Evolutionary conservation across 805 yeast species (phyloP), one percentile per base, ranked within the genome.

Genomic region (Nakazawaea anatomiae): DNA sequence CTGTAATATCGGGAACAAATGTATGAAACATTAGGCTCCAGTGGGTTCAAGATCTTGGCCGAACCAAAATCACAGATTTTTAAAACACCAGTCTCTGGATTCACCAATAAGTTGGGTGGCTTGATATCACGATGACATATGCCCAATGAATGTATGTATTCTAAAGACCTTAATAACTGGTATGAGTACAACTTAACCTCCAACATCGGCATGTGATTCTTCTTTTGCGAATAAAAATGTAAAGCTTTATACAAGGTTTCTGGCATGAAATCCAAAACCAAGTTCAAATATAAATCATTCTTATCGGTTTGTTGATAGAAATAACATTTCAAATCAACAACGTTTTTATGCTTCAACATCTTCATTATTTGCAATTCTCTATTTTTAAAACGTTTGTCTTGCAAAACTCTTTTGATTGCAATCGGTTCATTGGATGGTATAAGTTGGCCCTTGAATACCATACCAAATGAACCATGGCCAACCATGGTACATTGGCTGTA

Each of bases 391-490:
- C 98, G 74, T 63, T 85, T 88, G 69, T 94, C 99, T 66, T 94
- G 98, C 29, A 92, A 75, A n/a, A 94, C 99, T 59, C 96, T 80
- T 69, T 94, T 94, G 64, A 94, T 89, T 47, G 99, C 99, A 18
- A 92, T 95, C 41, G 82, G 78, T 59, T 84, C 87, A 54, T 86
- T 82, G 27, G 86, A 76, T 14, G 92, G 90, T 54, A 79, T 63
- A 39, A 94, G 73, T 53, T 80, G 82, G 6, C 96, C 89, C 58
- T 89, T 94, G 65, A 89, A 90, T n/a, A 94, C 99, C 35, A 90
- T 91, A 2, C 99, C 99, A 71, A 94, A 94, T n/a, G 98, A 91
- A 9, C 99, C 99, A 68, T 89, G 95, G n/a, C 99, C 99, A 41
- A 92, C 94, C 77, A 91, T 90, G 58, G 88, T 86, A 27, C 27